Conservation (phyloP, 1,284 basidiomycete species). For the Mrakiaceae sp. region DNA sequence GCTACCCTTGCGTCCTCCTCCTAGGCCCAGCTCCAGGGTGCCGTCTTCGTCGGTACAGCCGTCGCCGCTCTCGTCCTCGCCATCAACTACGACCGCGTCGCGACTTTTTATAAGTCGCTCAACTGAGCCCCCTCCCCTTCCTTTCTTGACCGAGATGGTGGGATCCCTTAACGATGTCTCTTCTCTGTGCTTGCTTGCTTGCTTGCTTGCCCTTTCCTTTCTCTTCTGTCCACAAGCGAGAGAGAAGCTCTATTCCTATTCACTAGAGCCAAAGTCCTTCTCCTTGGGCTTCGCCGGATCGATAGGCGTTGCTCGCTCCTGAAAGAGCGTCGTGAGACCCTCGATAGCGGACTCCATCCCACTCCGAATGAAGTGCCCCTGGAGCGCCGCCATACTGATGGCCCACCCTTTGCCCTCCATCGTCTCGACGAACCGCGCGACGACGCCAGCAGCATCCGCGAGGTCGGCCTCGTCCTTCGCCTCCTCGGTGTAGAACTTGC, state of each 20-base stretch:
- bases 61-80: not conserved
- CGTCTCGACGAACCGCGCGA: slow-evolving; percentile 44
- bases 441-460: slow-evolving; percentile 42
- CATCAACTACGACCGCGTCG: slow-evolving; percentile 4
- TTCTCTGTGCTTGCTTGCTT: no score
- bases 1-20: not conserved
- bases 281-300: not conserved
- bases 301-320: not conserved
- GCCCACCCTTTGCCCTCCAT: slow-evolving; percentile 44
- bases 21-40: slow-evolving; percentile 7
- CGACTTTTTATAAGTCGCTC: no score
- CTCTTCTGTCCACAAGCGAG: no score
- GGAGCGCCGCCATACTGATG: slow-evolving; percentile 86
- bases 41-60: slow-evolving; percentile 6
- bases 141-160: no score
- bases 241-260: no score
- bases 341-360: not conserved
- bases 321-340: slow-evolving; percentile 4
- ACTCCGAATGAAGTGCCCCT: slow-evolving; percentile 78
- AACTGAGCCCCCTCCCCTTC: no score
- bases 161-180: no score
- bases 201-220: no score
- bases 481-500: slow-evolving; percentile 58
- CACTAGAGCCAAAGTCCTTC: not conserved
- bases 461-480: slow-evolving; percentile 25